phyloP scores from a whole-genome alignment of 176 grass and related monocot species.

The Hsuehochloa calcarea region DNA sequence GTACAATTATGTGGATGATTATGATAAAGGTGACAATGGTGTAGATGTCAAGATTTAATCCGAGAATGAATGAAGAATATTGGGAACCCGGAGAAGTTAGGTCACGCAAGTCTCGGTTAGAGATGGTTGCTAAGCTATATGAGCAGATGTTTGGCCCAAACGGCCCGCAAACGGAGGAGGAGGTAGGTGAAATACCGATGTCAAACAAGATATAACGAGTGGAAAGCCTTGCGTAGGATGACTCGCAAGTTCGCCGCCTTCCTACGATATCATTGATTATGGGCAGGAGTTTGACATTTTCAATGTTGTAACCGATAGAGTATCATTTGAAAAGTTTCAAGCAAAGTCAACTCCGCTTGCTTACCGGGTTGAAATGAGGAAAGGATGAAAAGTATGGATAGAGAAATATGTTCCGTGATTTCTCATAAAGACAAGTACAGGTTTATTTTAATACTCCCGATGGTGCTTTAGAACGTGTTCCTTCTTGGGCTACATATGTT shows the following conservation, averaged over 20 bases:
- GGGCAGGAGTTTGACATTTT: conserved; percentile 63
- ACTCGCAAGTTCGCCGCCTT: conserved; percentile 23
- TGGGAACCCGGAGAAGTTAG: conserved; percentile 85
- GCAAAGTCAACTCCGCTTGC: conserved; percentile 73
- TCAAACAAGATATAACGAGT: conserved; percentile 80
- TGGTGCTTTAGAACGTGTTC: conserved; percentile 81
- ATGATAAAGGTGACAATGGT: conserved; percentile 92
- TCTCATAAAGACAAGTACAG: conserved; percentile 78
- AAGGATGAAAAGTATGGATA: conserved; percentile 78
- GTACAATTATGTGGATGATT: conserved; percentile 90
- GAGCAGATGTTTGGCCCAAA: conserved; percentile 98
- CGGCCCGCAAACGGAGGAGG: conserved; percentile 79
- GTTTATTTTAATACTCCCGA: conserved; percentile 99
- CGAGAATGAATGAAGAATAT: conserved; percentile 73
- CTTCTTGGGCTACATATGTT: conserved; percentile 96
- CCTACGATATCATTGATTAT: conserved; percentile 77
- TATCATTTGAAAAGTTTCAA: conserved; percentile 76
- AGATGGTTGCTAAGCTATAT: conserved; percentile 81
- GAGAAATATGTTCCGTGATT: conserved; percentile 84
- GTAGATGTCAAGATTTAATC: conserved; percentile 73
- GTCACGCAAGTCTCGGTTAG: conserved; percentile 57
- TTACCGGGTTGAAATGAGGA: conserved; percentile 94
- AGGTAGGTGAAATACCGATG: conserved; percentile 79
- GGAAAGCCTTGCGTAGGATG: conserved; percentile 56
- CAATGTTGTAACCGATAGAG: conserved; percentile 58